These are phyloP conservation scores for Panaeolus cyanescens DNA, from an alignment of 768 basidiomycete species.

Conservation along the genomic window DNA sequence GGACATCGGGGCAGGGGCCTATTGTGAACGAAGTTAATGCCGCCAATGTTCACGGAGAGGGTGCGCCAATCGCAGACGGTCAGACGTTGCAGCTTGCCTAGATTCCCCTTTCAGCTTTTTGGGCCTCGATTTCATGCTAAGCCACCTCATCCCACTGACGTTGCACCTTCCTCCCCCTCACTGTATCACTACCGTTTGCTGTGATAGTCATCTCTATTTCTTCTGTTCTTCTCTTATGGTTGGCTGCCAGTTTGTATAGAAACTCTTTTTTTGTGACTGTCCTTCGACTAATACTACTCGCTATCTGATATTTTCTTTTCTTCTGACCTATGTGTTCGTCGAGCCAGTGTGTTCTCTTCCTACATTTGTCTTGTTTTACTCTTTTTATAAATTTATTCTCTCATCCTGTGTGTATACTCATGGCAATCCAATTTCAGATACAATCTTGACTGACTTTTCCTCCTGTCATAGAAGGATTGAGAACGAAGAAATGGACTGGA, in stretches of 20 bases:
- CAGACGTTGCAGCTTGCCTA: slow-evolving; percentile 52
- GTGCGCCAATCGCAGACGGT: slow-evolving; percentile 58
- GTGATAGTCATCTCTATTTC: not conserved
- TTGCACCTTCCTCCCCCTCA: not conserved
- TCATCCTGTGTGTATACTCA: not conserved
- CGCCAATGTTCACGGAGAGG: slow-evolving; percentile 48
- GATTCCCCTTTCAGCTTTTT: not conserved
- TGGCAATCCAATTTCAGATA: not conserved
- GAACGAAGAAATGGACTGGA: not conserved
- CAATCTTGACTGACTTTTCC: not conserved
- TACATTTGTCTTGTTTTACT: not conserved
- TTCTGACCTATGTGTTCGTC: not conserved
- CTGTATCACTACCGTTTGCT: not conserved
- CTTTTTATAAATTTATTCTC: not conserved
- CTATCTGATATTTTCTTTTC: not conserved
- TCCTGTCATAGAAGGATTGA: not conserved
- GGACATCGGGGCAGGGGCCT: slow-evolving; percentile 64
- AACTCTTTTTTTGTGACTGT: not conserved
- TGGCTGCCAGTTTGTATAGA: not conserved
- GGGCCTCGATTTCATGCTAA: not conserved
- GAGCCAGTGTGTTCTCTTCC: not conserved
- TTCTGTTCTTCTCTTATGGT: not conserved
- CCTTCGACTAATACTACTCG: not conserved
- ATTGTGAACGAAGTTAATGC: slow-evolving; percentile 53
- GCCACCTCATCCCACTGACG: not conserved